Base-by-base conservation (phyloP, 768 basidiomycete species). In the Boletales sp. region DNA sequence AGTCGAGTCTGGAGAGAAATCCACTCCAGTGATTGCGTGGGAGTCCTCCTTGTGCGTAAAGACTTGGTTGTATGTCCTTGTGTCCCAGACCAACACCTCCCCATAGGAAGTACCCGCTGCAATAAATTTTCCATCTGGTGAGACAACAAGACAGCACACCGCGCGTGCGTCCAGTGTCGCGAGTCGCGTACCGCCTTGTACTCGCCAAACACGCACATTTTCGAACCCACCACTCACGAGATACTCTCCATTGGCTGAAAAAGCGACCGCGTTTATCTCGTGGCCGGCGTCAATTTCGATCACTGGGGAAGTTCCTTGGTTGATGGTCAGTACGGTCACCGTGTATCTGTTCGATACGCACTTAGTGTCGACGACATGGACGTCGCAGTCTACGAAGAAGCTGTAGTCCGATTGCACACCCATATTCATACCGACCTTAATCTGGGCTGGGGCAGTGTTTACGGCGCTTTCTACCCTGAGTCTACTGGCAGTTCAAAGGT, bases 1-100 rank as follows among this genome's bases (percentile, higher is more conserved):
- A 34, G 33, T 34, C 8, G 33, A 37, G n/a, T 50, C 39, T 1
- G 34, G 43, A 1, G 52, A 53, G 40, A 53, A 41, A 13, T 53
- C 52, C 18, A 53, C 37, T 10, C 25, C 51, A 4, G 10, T 2
- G 31, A 44, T 5, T 3, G 10, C 8, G 10, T 5, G 12, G 4
- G 5, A 4, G 4, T 32, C 25, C 25, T 28, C 25, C 8, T 28
- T 36, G 14, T 31, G 14, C 28, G 19, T 7, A 7, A 17, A 19
- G 25, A 46, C 39, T 9, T 46, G 8, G 25, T 41, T 4, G 33
- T 15, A 30, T 18, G 21, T 46, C 15, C 21, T 34, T 46, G 35
- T 25, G 10, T 28, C 44, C 15, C 35, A 42, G 17, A 18, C n/a
- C 15, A n/a, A 42, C 41, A n/a, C 41, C 18, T 33, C 48, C 18